Conservation (phyloP, 2,329 filamentous ascomycete genomes). For the Nakataea oryzae region DNA sequence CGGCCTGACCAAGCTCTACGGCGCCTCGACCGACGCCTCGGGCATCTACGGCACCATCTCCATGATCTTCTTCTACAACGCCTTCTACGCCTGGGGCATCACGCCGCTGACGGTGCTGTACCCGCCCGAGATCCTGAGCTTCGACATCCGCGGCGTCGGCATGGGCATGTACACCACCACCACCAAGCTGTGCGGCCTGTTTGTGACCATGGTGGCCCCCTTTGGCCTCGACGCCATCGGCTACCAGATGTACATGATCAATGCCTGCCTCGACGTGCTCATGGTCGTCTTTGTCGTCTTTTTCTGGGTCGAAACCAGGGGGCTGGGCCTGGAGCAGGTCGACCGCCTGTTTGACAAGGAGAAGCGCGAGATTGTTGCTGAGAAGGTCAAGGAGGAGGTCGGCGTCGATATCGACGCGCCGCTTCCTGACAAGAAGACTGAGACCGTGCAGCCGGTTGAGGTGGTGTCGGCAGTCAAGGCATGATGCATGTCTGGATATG, state of each 20-base stretch:
- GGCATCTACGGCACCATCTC: slow-evolving; percentile 18
- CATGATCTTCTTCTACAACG: slow-evolving; percentile 25
- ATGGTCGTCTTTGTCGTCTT: slow-evolving; percentile 31
- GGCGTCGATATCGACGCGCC: neutral
- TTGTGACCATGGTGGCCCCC: slow-evolving; percentile 39
- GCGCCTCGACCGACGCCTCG: slow-evolving; percentile 9
- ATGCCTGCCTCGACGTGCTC: slow-evolving; percentile 34
- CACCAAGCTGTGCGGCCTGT: slow-evolving; percentile 10
- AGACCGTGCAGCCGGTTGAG: neutral
- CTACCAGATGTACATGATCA: slow-evolving; percentile 43
- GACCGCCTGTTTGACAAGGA: slow-evolving; percentile 30
- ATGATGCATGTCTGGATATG: neutral
- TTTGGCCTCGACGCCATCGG: slow-evolving; percentile 32
- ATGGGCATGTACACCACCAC: slow-evolving; percentile 13
- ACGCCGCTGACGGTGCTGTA: slow-evolving; percentile 26
- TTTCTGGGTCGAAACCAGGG: slow-evolving; percentile 41
- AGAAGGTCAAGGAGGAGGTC: neutral
- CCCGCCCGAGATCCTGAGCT: slow-evolving; percentile 22
- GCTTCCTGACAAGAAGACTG: too few relatives aligned
- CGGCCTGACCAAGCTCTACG: slow-evolving; percentile 14
- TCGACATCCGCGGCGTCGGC: slow-evolving; percentile 21
- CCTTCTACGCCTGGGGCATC: slow-evolving; percentile 18
- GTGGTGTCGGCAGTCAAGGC: neutral
- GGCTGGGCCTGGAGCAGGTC: slow-evolving; percentile 38
- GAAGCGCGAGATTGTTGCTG: neutral